Base-by-base conservation (phyloP, 2,329 filamentous ascomycete species). In the Fusarium nelsonii region DNA sequence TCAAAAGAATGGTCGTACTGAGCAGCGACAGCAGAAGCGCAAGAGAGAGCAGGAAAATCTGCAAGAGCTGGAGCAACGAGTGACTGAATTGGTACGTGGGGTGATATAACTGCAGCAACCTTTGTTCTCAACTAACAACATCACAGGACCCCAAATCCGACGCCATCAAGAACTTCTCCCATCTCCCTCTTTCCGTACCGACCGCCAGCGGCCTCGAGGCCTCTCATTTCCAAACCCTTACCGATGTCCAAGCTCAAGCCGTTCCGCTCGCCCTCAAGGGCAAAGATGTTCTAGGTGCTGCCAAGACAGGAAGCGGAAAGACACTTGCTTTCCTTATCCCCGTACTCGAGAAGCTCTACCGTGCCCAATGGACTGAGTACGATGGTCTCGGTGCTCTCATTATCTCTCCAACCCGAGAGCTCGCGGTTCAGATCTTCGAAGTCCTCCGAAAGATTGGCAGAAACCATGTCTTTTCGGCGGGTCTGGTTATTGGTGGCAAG, bases 361-460 rank as follows among this genome's bases (percentile, higher is more conserved):
- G 94, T 52, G 88, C 90, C 58, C 92, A 91, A 85, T 97, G 94
- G 90, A 92, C 96, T 16, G 92, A 97, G 74, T 87, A 90, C 73
- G 96, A 99, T 81, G 96, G 96, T 1, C 84, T 99, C 32, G 95
- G 95, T 10, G 96, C 96, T 6, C 86, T 99, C 68, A 93, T 99
- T 70, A 90, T 99, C 55, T 95, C 94, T 1, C 96, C 96, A 1
- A 99, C 96, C 9, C 91, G 96, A 76, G 96, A 99, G 81, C 85
- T 99, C 57, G 95, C 96, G 0, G 96, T 97, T 39, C 96, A 99
- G 80, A 99, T 97, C 65, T 99, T 98, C 76, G 92, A 97, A 60
- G 95, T 98, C 1, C 81, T 99, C 73, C 87, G 93, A 65, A 97
- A 97, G 79, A 88, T 99, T 60, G 96, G 96, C 44, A 88, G 92